A percentile compares a stretch with the other conserved stretches of the same genome.
phyloP scores from a whole-genome alignment of 2,329 filamentous ascomycete genomes.

The Corniculantispora saksenae region DNA sequence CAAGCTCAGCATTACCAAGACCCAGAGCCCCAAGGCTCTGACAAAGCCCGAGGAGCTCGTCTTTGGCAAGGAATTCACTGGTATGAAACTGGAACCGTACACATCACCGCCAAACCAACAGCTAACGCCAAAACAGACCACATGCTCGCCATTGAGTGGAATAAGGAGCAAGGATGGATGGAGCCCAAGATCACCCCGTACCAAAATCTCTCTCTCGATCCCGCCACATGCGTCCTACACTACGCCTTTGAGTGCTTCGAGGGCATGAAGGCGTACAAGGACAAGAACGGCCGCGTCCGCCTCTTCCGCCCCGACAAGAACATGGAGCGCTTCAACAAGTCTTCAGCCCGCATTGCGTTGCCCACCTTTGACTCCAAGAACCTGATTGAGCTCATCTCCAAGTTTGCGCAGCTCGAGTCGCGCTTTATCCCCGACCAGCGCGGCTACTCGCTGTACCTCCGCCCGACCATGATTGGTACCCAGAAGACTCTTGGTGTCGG shows the following conservation, averaged over 20 bases:
- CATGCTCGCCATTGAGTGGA: constrained; percentile 97
- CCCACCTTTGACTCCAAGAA: constrained; percentile 77
- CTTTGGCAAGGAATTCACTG: constrained; percentile 89
- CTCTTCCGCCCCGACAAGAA: constrained; percentile 95
- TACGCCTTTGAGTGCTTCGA: constrained; percentile 98
- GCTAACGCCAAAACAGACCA: constrained; percentile 65
- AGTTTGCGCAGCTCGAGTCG: constrained; percentile 78
- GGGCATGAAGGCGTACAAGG: constrained; percentile 99
- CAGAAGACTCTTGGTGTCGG: constrained; percentile 91
- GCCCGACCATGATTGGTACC: constrained; percentile 96
- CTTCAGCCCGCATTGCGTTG: constrained; percentile 85
- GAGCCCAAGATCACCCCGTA: constrained; percentile 84
- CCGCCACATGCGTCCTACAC: constrained; percentile 95
- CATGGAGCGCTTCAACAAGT: constrained; percentile 93
- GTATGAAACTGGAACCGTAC: constrained; percentile 44
- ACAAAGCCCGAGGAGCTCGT: constrained; percentile 78
- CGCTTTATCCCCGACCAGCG: constrained; percentile 84
- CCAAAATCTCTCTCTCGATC: constrained; percentile 95
- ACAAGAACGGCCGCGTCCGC: constrained; percentile 73
- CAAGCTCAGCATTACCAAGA: constrained; percentile 74
- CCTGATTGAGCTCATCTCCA: constrained; percentile 78
- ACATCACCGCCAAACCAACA: not conserved
- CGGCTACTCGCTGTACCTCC: constrained; percentile 93
- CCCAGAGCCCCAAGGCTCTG: constrained; percentile 71
- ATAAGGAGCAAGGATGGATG: constrained; percentile 78